These are phyloP conservation scores for Sugiyamaella xylanicola DNA, from an alignment of 1,139 yeast species.

Conservation along the genomic window DNA sequence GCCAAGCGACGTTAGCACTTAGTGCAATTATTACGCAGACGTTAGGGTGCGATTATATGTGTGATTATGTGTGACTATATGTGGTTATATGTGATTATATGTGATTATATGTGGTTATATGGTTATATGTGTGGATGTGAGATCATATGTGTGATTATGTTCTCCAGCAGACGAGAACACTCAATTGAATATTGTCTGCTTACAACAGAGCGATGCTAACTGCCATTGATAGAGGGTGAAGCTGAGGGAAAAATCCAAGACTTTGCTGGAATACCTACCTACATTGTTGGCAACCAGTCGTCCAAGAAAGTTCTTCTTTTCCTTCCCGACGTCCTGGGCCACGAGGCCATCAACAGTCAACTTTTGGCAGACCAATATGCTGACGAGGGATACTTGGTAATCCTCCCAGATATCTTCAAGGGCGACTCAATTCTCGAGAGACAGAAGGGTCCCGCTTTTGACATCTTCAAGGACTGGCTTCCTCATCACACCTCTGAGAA, in stretches of 20 bases:
- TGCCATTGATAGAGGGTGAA: slow-evolving; percentile 40
- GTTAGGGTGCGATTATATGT: too few relatives aligned
- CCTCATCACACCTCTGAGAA: slow-evolving; percentile 53
- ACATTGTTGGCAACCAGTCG: slow-evolving; percentile 56
- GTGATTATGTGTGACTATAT: too few relatives aligned
- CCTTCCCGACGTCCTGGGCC: slow-evolving; percentile 70
- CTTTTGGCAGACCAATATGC: slow-evolving; percentile 75
- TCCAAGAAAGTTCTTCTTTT: slow-evolving; percentile 55
- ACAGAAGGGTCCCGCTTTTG: slow-evolving; percentile 38
- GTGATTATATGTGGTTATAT: too few relatives aligned
- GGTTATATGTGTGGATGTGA: too few relatives aligned
- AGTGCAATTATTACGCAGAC: too few relatives aligned
- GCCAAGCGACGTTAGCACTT: too few relatives aligned
- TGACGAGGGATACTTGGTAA: slow-evolving; percentile 61
- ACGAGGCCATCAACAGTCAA: slow-evolving; percentile 55
- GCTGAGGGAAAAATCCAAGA: slow-evolving; percentile 49
- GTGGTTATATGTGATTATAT: too few relatives aligned
- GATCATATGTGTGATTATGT: too few relatives aligned
- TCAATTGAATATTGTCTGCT: background rate
- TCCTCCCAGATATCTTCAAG: slow-evolving; percentile 71
- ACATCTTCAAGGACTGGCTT: slow-evolving; percentile 56
- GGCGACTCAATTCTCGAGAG: slow-evolving; percentile 50
- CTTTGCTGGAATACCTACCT: slow-evolving; percentile 55
- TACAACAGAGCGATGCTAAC: background rate
- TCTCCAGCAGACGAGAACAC: background rate